phyloP scores from a whole-genome alignment of 2,329 filamentous ascomycete species.

The Calonectria pauciramosa region DNA sequence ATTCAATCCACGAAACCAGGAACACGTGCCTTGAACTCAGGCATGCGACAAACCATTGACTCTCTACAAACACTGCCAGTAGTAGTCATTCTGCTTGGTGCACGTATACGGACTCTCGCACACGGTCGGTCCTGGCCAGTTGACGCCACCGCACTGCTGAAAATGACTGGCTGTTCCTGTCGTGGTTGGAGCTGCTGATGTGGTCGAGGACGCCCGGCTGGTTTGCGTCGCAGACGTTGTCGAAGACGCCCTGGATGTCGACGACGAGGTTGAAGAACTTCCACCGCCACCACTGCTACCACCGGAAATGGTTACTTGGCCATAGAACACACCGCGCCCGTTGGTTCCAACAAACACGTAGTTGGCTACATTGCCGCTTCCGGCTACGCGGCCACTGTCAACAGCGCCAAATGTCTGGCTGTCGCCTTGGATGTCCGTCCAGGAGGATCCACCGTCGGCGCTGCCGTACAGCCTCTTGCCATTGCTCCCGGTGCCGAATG shows the following conservation, averaged over 20 bases:
- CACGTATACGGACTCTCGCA: constrained; percentile 26
- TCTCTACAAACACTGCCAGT: constrained; percentile 31
- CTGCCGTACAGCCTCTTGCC: constrained; percentile 62
- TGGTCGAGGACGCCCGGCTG: not conserved
- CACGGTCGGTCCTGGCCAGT: constrained; percentile 27
- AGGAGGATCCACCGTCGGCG: constrained; percentile 57
- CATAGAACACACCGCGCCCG: constrained; percentile 60
- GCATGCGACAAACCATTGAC: not conserved
- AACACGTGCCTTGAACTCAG: no score
- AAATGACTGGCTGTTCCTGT: constrained; percentile 18
- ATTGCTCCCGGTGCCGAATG: constrained; percentile 58
- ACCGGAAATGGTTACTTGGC: constrained; percentile 23
- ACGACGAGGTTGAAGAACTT: not conserved
- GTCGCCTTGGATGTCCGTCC: constrained; percentile 62
- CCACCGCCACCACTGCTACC: not conserved
- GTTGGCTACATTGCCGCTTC: constrained; percentile 60
- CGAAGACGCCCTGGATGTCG: not conserved
- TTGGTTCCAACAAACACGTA: constrained; percentile 66
- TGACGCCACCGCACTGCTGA: constrained; percentile 29
- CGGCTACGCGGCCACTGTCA: constrained; percentile 55
- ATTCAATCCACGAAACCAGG: not conserved
- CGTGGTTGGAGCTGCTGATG: not conserved
- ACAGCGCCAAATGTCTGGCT: constrained; percentile 58
- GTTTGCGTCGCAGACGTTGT: not conserved
- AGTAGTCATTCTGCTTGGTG: constrained; percentile 30